Evolutionary conservation across 768 basidiomycete genomes (phyloP).

Genomic region (Filobasidium wieringae): DNA sequence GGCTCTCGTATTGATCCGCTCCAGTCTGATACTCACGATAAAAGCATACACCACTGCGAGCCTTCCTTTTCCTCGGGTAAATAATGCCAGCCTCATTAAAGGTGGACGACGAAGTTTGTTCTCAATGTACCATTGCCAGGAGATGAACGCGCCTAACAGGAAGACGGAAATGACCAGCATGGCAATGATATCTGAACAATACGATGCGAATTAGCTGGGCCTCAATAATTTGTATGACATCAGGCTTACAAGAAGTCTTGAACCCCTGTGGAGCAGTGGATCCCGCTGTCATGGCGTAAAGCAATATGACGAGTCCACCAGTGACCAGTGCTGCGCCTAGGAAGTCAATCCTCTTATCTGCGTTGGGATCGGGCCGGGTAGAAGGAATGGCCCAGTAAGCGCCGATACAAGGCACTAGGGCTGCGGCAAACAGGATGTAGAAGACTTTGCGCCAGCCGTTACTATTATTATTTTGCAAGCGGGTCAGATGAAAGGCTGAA

Average conservation of each 20-base stretch:
- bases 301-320: conserved; percentile 54
- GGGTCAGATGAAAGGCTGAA: background rate
- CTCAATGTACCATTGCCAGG: conserved; percentile 59
- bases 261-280: conserved; percentile 52
- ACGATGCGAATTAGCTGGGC: background rate
- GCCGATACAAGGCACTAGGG: conserved; percentile 46
- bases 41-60: conserved; percentile 27
- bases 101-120: conserved; percentile 23
- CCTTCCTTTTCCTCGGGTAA: conserved; percentile 28
- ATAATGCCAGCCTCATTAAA: conserved; percentile 33
- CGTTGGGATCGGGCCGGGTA: conserved; percentile 42
- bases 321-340: conserved; percentile 59
- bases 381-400: conserved; percentile 53
- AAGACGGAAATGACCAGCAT: conserved; percentile 54
- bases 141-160: conserved; percentile 49
- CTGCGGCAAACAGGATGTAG: conserved; percentile 53
- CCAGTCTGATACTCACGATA: conserved; percentile 17
- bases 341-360: conserved; percentile 53
- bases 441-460: conserved; percentile 54
- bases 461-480: background rate
- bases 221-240: background rate
- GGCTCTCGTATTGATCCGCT: background rate
- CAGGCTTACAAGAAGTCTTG: conserved; percentile 48
- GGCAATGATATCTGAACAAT: conserved; percentile 54
- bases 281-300: conserved; percentile 63